These are phyloP conservation scores for Friedmanniomyces simplex DNA, from an alignment of 495 filamentous ascomycete species.

Conservation along the genomic window DNA sequence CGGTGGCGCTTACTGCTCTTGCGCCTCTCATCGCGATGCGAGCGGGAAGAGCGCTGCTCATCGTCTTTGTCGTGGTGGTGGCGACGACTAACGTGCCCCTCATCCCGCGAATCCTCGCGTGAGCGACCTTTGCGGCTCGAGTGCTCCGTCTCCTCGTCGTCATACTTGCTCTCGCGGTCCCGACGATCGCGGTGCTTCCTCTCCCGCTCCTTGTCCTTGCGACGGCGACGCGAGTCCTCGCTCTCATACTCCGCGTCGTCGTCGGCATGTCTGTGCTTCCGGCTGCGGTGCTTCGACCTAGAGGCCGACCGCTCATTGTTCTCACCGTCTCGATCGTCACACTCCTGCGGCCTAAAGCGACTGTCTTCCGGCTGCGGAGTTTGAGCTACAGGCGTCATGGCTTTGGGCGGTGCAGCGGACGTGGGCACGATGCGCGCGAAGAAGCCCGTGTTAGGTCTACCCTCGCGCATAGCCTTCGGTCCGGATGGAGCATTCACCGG, in stretches of 20 bases:
- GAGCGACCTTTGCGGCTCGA: constrained; percentile 42
- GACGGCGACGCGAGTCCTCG: constrained; percentile 3
- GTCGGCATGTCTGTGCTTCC: constrained; percentile 3
- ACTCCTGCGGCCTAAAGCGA: not conserved
- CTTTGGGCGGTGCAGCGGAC: not conserved
- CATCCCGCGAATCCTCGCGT: constrained; percentile 35
- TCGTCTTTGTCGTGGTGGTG: not conserved
- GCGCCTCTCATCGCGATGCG: constrained; percentile 32
- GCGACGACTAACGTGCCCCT: constrained; percentile 27
- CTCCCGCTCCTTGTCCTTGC: constrained; percentile 16
- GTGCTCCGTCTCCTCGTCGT: constrained; percentile 7
- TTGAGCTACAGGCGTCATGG: not conserved
- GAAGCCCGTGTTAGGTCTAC: constrained; percentile 52
- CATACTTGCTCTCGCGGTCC: constrained; percentile 12
- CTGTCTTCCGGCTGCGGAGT: not conserved
- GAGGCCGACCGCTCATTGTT: constrained; percentile 5
- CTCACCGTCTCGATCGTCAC: not conserved
- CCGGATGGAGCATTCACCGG: constrained; percentile 61
- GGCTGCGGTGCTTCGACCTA: constrained; percentile 5
- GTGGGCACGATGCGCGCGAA: constrained; percentile 21
- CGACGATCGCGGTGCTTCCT: not conserved
- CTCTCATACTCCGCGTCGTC: constrained; percentile 3
- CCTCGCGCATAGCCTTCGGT: constrained; percentile 86
- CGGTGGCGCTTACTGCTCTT: constrained; percentile 42
- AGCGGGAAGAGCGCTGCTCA: constrained; percentile 33